phyloP scores from a whole-genome alignment of 805 yeast species.

The Saccharomycopsis synnaedendra region DNA sequence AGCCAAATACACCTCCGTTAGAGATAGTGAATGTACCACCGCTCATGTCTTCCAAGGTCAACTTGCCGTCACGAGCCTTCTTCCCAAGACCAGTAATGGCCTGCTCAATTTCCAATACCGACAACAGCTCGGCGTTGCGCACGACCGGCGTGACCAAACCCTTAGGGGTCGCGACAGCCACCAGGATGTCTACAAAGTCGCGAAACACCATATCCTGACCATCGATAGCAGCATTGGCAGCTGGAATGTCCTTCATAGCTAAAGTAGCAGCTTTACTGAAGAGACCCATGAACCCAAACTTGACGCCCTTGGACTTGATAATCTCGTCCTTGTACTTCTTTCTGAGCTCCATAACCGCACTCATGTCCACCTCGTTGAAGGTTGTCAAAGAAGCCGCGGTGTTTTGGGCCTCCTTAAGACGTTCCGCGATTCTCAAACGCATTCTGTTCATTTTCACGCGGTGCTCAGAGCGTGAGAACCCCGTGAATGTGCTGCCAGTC shows the following conservation, averaged over 20 bases:
- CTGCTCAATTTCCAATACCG: slow-evolving; percentile 80
- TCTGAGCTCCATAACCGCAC: slow-evolving; percentile 84
- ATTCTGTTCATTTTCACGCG: slow-evolving; percentile 98
- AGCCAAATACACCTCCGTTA: slow-evolving; percentile 98
- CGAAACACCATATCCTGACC: slow-evolving; percentile 90
- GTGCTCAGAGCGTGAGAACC: slow-evolving; percentile 76
- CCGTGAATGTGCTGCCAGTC: slow-evolving; percentile 24
- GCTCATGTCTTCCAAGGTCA: slow-evolving; percentile 95
- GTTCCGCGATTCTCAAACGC: slow-evolving; percentile 97
- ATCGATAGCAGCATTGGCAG: slow-evolving; percentile 92
- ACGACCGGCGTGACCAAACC: slow-evolving; percentile 97
- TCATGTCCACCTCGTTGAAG: slow-evolving; percentile 97
- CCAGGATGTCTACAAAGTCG: slow-evolving; percentile 90
- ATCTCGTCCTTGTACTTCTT: slow-evolving; percentile 95
- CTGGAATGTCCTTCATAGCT: slow-evolving; percentile 91
- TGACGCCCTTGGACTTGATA: slow-evolving; percentile 84
- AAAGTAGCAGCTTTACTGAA: slow-evolving; percentile 88
- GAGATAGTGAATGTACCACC: slow-evolving; percentile 99
- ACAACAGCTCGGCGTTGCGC: slow-evolving; percentile 88
- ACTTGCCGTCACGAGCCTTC: slow-evolving; percentile 95
- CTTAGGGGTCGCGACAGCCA: slow-evolving; percentile 98
- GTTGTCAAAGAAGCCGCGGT: slow-evolving; percentile 97
- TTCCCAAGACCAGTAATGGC: slow-evolving; percentile 73
- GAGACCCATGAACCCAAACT: slow-evolving; percentile 98
- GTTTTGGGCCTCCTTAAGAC: slow-evolving; percentile 98